Evolutionary conservation across 208 protist species (phyloP).

Genomic region (Vickermania spadyakhi): DNA sequence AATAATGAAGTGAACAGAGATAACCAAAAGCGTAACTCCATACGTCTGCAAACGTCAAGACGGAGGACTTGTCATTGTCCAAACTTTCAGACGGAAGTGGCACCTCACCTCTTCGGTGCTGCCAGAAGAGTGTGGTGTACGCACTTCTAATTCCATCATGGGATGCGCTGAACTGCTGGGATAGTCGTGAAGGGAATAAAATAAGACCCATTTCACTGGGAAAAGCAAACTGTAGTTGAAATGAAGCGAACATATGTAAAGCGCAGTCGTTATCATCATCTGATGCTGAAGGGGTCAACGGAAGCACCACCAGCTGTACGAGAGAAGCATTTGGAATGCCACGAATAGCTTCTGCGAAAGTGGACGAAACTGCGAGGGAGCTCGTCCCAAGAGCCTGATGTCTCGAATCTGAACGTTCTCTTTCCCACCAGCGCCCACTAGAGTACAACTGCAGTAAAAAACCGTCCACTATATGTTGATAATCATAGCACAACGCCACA

Average conservation of each 20-base stretch:
- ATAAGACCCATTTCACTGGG: conserved; percentile 43
- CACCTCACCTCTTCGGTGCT: conserved; percentile 22
- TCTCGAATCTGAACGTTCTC: conserved; percentile 13
- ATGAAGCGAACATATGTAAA: conserved; percentile 69
- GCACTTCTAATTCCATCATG: conserved; percentile 14
- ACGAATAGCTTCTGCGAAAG: conserved; percentile 6
- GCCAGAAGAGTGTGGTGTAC: conserved; percentile 67
- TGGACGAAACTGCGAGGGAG: neutral
- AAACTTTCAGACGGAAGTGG: neutral
- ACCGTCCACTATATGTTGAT: conserved; percentile 46
- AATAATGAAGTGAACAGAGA: conserved; percentile 69
- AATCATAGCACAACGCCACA: conserved; percentile 69
- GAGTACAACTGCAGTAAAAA: conserved; percentile 49
- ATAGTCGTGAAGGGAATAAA: conserved; percentile 41
- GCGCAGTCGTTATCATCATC: conserved; percentile 6
- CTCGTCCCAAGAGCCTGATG: conserved; percentile 9
- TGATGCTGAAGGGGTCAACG: neutral
- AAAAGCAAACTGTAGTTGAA: conserved; percentile 53
- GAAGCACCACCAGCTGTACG: conserved; percentile 8
- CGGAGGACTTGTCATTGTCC: neutral
- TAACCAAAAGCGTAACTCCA: conserved; percentile 84
- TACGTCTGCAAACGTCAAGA: conserved; percentile 23
- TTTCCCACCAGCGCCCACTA: neutral
- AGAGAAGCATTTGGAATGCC: neutral
- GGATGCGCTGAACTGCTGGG: conserved; percentile 16